Conservation (phyloP, 768 basidiomycete genomes). For the Mycena rosella region DNA sequence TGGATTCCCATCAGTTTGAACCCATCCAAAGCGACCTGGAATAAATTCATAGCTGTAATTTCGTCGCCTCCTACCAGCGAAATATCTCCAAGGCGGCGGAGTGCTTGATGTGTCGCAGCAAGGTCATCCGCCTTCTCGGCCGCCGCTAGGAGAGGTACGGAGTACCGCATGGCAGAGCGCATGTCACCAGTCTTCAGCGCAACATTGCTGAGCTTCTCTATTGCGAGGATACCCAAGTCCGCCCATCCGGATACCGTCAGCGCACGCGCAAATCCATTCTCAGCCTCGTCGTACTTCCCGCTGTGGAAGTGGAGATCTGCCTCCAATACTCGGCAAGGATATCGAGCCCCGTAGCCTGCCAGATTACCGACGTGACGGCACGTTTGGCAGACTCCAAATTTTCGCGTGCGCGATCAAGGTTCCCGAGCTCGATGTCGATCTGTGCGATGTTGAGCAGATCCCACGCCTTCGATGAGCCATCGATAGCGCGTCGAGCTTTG, state of each 20-base stretch:
- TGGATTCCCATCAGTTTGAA: conserved; percentile 17
- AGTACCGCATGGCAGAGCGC: not conserved
- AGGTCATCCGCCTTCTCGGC: conserved; percentile 5
- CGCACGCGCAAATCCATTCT: not conserved
- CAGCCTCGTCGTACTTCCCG: not conserved
- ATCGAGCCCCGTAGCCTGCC: conserved; percentile 8
- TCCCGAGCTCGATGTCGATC: conserved; percentile 22
- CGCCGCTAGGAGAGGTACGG: conserved; percentile 3
- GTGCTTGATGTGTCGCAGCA: conserved; percentile 15
- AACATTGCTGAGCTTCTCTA: conserved; percentile 19
- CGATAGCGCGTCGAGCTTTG: conserved; percentile 14
- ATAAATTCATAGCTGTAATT: conserved; percentile 5
- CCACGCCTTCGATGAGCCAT: conserved; percentile 18
- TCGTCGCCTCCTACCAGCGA: not conserved
- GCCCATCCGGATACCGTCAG: not conserved
- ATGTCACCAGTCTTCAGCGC: conserved; percentile 3
- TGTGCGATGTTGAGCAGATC: conserved; percentile 17
- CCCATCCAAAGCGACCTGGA: conserved; percentile 3
- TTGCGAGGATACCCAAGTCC: conserved; percentile 16
- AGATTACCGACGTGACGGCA: not conserved
- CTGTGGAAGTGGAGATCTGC: conserved; percentile 3
- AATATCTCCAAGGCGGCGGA: conserved; percentile 22
- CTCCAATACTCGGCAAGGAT: not conserved
- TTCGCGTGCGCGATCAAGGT: not conserved
- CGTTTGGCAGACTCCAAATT: not conserved